Evolutionary conservation across 164 flowering plant genomes (phyloP).

Genomic region (Stephania cephalantha): DNA sequence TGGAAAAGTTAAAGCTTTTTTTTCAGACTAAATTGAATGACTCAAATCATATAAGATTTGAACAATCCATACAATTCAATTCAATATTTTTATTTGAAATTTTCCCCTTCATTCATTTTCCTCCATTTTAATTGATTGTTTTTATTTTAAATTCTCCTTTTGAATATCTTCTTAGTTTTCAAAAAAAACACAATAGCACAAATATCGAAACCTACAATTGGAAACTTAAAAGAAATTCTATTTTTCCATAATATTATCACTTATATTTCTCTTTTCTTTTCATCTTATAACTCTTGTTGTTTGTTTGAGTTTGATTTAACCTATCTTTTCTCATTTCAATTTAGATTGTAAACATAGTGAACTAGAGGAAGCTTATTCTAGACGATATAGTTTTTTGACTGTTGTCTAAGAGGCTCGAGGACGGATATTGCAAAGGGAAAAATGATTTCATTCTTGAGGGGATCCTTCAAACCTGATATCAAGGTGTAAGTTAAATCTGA

Average conservation of each 20-base stretch:
- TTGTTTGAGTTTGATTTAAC: neutral
- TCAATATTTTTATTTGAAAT: no score
- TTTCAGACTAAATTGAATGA: no score
- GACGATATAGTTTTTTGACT: slow-evolving; percentile 76
- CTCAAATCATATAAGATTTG: no score
- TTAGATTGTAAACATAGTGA: slow-evolving; percentile 77
- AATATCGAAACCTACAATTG: no score
- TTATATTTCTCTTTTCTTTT: neutral
- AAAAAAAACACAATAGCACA: no score
- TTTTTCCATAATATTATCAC: neutral
- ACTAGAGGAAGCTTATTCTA: slow-evolving; percentile 75
- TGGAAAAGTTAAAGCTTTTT: no score
- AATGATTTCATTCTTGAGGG: slow-evolving; percentile 94
- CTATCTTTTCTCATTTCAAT: neutral
- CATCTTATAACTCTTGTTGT: neutral
- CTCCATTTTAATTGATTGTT: no score
- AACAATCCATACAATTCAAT: no score
- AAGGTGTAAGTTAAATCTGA: slow-evolving; percentile 60
- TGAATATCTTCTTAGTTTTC: no score
- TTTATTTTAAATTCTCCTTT: no score
- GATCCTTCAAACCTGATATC: slow-evolving; percentile 60
- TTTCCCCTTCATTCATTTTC: no score
- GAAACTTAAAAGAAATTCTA: no score
- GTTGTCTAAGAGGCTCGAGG: slow-evolving; percentile 80
- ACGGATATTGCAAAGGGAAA: slow-evolving; percentile 74